A percentile compares a stretch with the other conserved stretches of the same genome.
Conservation (phyloP, 2,329 filamentous ascomycete species). For the Aspergillus cejpii region DNA sequence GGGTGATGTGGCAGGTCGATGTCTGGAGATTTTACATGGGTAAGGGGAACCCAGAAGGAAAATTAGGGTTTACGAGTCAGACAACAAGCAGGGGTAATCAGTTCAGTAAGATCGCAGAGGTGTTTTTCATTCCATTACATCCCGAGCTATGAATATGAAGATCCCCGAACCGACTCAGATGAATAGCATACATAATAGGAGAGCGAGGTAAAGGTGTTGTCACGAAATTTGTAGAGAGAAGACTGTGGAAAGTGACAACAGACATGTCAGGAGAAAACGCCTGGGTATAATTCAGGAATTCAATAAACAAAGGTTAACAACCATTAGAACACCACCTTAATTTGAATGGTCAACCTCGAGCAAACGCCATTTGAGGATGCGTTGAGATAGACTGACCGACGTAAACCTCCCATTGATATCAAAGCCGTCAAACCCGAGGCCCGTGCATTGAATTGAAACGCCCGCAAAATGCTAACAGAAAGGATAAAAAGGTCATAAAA, state of each 20-base stretch:
- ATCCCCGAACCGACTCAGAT: background rate
- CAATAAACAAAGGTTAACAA: conserved; percentile 21
- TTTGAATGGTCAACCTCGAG: conserved; percentile 24
- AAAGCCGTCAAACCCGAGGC: conserved; percentile 17
- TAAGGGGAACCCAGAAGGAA: background rate
- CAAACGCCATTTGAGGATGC: conserved; percentile 28
- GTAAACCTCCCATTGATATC: conserved; percentile 19
- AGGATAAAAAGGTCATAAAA: conserved; percentile 8
- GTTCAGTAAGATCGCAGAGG: background rate
- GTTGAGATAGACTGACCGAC: conserved; percentile 21
- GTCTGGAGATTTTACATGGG: background rate
- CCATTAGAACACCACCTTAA: conserved; percentile 28
- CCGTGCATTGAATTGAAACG: conserved; percentile 24
- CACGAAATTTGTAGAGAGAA: background rate
- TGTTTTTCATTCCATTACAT: background rate
- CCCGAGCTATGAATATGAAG: background rate
- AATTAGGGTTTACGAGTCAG: background rate
- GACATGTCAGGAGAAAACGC: conserved; percentile 20
- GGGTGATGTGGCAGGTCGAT: background rate
- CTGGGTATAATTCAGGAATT: conserved; percentile 33
- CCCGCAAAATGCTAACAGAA: conserved; percentile 29
- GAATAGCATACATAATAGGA: background rate
- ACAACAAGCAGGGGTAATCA: background rate
- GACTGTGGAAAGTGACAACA: conserved; percentile 4
- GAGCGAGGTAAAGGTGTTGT: background rate